Percentiles rank a stretch among this genome's conserved stretches.
Conservation (phyloP, 1,284 basidiomycete genomes). For the Cryptococcus maquisensis region DNA sequence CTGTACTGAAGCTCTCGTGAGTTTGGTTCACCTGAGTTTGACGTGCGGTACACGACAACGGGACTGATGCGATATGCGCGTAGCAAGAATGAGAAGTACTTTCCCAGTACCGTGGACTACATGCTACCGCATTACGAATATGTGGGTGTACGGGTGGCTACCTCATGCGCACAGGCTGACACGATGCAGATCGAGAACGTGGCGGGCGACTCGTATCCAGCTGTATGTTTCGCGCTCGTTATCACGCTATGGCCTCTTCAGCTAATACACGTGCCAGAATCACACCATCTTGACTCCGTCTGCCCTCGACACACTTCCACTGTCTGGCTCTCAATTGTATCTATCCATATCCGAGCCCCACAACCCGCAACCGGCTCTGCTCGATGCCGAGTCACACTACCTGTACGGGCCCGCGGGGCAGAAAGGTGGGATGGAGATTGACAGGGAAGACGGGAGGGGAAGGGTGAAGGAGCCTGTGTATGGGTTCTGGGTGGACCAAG, state of each 20-base stretch:
- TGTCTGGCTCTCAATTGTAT: slow-evolving; percentile 12
- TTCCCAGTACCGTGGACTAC: slow-evolving; percentile 40
- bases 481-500: slow-evolving; percentile 43
- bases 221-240: slow-evolving; percentile 8
- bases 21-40: slow-evolving; percentile 2
- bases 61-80: not conserved
- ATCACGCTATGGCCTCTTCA: not conserved
- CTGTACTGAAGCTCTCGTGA: slow-evolving; percentile 42
- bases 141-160: slow-evolving; percentile 10
- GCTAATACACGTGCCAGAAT: slow-evolving; percentile 10
- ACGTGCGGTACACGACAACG: not conserved
- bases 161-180: not conserved
- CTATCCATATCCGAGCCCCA: slow-evolving; percentile 30
- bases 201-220: slow-evolving; percentile 12
- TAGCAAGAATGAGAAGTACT: slow-evolving; percentile 36
- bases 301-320: slow-evolving; percentile 21
- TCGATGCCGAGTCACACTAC: slow-evolving; percentile 25
- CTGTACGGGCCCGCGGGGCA: slow-evolving; percentile 37
- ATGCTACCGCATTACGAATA: slow-evolving; percentile 40
- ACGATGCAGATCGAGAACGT: slow-evolving; percentile 15
- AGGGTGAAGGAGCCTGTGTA: slow-evolving; percentile 37
- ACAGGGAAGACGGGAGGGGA: slow-evolving; percentile 20
- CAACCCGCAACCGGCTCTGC: slow-evolving; percentile 38
- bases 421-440: slow-evolving; percentile 15
- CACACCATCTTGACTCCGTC: slow-evolving; percentile 15